phyloP scores from a whole-genome alignment of 1,139 yeast species.

The Taphrina pruni region DNA sequence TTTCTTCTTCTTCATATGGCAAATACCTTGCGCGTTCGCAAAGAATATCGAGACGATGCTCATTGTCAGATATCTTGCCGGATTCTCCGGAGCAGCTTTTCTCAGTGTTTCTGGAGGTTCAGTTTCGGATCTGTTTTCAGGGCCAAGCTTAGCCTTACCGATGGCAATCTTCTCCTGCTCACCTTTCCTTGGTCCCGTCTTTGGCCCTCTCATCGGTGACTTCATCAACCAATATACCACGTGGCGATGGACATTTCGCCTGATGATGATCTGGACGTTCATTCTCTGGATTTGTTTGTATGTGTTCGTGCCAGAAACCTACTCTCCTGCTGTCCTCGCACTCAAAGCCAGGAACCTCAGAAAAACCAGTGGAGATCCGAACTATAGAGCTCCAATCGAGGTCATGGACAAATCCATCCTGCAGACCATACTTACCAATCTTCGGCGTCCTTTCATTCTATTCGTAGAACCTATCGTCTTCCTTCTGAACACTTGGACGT shows the following conservation, averaged over 20 bases:
- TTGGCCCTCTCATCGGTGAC: constrained; percentile 75
- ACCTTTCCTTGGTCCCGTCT: constrained; percentile 75
- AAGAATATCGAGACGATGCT: constrained; percentile 66
- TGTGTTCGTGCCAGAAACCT: constrained; percentile 71
- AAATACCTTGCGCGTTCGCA: constrained; percentile 70
- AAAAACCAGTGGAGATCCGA: constrained; percentile 63
- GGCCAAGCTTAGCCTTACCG: constrained; percentile 67
- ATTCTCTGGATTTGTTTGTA: constrained; percentile 59
- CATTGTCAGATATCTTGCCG: constrained; percentile 70
- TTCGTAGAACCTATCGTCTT: constrained; percentile 69
- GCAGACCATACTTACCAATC: constrained; percentile 53
- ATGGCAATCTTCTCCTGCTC: constrained; percentile 73
- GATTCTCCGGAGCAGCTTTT: constrained; percentile 73
- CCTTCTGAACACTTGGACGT: constrained; percentile 66
- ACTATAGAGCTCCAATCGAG: constrained; percentile 61
- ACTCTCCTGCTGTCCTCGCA: constrained; percentile 66
- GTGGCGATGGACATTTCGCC: constrained; percentile 69
- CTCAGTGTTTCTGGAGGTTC: constrained; percentile 80
- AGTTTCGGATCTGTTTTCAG: constrained; percentile 67
- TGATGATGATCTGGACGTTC: constrained; percentile 70
- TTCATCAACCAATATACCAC: constrained; percentile 62
- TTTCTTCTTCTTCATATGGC: constrained; percentile 63
- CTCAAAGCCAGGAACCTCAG: constrained; percentile 65
- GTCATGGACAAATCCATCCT: constrained; percentile 49
- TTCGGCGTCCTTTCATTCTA: constrained; percentile 62